A percentile compares a stretch with the other conserved stretches of the same genome.
These are phyloP conservation scores for Kurtzmaniella quercitrusa DNA, from an alignment of 1,139 yeast species.

Conservation along the genomic window DNA sequence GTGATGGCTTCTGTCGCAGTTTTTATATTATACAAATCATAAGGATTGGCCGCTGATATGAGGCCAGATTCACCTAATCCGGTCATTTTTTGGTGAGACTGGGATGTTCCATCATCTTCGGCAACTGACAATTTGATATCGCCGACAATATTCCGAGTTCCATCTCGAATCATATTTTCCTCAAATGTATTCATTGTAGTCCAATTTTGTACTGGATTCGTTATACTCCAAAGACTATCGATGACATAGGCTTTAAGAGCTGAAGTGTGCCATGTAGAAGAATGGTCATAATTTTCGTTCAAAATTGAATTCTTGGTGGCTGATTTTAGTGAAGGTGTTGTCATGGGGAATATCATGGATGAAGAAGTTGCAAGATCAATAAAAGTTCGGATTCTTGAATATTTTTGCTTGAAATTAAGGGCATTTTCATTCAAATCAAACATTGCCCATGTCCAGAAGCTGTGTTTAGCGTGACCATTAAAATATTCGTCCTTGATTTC, in stretches of 20 bases:
- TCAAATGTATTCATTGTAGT: constrained; percentile 33
- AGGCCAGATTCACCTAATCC: constrained; percentile 1
- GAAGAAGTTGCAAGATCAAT: constrained; percentile 42
- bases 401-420: constrained; percentile 12
- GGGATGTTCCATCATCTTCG: constrained; percentile 5
- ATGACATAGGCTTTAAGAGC: constrained; percentile 27
- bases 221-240: constrained; percentile 38
- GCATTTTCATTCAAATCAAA: constrained; percentile 20
- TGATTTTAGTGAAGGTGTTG: constrained; percentile 8
- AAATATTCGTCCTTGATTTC: constrained; percentile 67
- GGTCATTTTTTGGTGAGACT: constrained; percentile 3
- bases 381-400: constrained; percentile 46
- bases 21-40: constrained; percentile 12
- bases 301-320: constrained; percentile 8
- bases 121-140: constrained; percentile 17
- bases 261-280: constrained; percentile 42
- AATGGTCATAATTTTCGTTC: constrained; percentile 13
- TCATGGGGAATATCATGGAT: constrained; percentile 51
- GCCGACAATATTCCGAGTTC: constrained; percentile 32
- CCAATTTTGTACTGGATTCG: constrained; percentile 21
- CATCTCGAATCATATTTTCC: constrained; percentile 25
- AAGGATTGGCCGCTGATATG: constrained; percentile 1
- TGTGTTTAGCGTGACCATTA: constrained; percentile 41
- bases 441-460: constrained; percentile 55
- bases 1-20: constrained; percentile 6